A percentile compares a stretch with the other conserved stretches of the same genome.
Conservation (phyloP, 106 monocot genomes). For the Alisma plantagoaquatica region DNA sequence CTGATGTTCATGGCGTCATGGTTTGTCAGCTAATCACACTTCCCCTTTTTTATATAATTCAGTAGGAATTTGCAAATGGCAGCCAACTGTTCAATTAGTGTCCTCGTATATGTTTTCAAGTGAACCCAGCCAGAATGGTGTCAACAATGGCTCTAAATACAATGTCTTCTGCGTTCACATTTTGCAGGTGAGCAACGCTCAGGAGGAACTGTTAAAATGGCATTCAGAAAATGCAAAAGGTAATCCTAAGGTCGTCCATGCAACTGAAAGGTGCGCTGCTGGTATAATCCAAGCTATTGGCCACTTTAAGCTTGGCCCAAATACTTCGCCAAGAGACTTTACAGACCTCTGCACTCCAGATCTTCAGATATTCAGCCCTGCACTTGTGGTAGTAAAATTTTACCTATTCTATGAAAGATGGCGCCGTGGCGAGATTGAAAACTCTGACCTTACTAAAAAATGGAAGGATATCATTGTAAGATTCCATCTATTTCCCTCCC, state of each 20-base stretch:
- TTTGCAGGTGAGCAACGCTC: constrained; percentile 68
- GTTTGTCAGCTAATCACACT: too few relatives aligned
- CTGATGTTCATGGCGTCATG: constrained; percentile 68
- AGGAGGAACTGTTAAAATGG: constrained; percentile 72
- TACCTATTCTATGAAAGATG: constrained; percentile 57
- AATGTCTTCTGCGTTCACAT: neutral
- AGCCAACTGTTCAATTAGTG: too few relatives aligned
- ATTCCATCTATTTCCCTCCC: too few relatives aligned
- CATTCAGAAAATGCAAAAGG: constrained; percentile 56
- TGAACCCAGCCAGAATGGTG: too few relatives aligned
- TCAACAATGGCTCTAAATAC: too few relatives aligned
- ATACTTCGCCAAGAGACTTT: constrained; percentile 51
- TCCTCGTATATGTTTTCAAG: too few relatives aligned
- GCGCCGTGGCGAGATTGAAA: constrained; percentile 48
- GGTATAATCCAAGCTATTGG: too few relatives aligned
- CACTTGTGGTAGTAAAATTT: constrained; percentile 40
- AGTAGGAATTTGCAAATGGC: too few relatives aligned
- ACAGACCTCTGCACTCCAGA: constrained; percentile 24
- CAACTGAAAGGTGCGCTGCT: constrained; percentile 52
- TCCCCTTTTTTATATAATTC: too few relatives aligned
- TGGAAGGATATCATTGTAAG: too few relatives aligned
- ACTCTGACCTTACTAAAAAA: too few relatives aligned
- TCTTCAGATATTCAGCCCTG: constrained; percentile 24
- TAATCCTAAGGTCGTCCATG: constrained; percentile 55
- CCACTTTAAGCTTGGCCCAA: too few relatives aligned